Conservation (phyloP, 2,329 filamentous ascomycete species). For the Aspergillus pseudotamarii region DNA sequence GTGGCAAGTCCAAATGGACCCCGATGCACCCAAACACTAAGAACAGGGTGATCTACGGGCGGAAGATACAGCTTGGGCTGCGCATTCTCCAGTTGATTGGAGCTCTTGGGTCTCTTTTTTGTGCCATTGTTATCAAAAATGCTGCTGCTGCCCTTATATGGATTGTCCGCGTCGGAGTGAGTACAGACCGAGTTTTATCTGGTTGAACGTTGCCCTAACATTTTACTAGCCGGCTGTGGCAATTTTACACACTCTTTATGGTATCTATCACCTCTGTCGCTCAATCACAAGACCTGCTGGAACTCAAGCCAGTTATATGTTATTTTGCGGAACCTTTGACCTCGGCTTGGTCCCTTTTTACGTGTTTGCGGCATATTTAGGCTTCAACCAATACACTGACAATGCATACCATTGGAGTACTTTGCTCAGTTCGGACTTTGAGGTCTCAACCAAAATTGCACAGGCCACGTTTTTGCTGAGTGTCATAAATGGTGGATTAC, state of each 20-base stretch:
- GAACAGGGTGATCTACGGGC: slow-evolving; percentile 67
- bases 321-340: slow-evolving; percentile 79
- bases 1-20: slow-evolving; percentile 62
- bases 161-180: slow-evolving; percentile 76
- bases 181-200: slow-evolving; percentile 33
- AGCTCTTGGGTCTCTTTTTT: slow-evolving; percentile 70
- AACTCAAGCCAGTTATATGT: slow-evolving; percentile 84
- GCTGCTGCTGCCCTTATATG: slow-evolving; percentile 68
- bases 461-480: slow-evolving; percentile 70
- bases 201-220: slow-evolving; percentile 2
- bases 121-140: slow-evolving; percentile 75
- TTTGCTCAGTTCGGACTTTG: slow-evolving; percentile 59
- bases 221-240: slow-evolving; percentile 70
- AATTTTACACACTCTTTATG: slow-evolving; percentile 72
- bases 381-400: slow-evolving; percentile 53
- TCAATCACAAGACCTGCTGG: slow-evolving; percentile 71
- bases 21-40: slow-evolving; percentile 73
- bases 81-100: slow-evolving; percentile 69
- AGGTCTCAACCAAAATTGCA: slow-evolving; percentile 62
- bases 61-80: slow-evolving; percentile 69
- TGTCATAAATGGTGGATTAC: slow-evolving; percentile 65
- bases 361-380: slow-evolving; percentile 59
- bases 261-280: slow-evolving; percentile 76
- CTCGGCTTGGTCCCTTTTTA: slow-evolving; percentile 66
- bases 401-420: slow-evolving; percentile 65